Conservation (phyloP, 2,329 filamentous ascomycete genomes). For the Paecilomyces sp. region DNA sequence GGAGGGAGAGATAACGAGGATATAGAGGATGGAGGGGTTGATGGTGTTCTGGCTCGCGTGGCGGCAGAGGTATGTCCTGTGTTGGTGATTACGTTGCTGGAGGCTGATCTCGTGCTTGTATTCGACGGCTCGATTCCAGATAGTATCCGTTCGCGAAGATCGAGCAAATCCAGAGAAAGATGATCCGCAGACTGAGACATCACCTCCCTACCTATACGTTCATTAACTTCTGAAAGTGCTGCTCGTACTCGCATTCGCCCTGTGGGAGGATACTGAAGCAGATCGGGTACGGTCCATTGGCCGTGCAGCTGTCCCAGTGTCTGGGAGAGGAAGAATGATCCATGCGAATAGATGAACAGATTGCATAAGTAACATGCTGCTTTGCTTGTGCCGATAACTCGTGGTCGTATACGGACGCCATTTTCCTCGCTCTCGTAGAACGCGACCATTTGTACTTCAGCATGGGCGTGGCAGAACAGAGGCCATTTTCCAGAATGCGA, state of each 20-base stretch:
- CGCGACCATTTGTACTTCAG: constrained; percentile 13
- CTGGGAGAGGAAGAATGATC: constrained; percentile 6
- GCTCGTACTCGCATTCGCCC: background rate
- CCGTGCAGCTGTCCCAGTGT: constrained; percentile 12
- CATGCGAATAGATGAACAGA: constrained; percentile 9
- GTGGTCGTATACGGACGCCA: constrained; percentile 2
- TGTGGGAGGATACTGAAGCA: background rate
- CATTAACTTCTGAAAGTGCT: background rate
- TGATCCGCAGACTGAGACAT: background rate
- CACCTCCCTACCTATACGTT: background rate
- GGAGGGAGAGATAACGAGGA: background rate
- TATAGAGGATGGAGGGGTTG: background rate
- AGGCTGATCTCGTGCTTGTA: background rate
- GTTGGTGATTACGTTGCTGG: background rate
- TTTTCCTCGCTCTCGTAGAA: constrained; percentile 4
- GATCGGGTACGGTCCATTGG: constrained; percentile 14
- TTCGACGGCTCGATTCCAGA: background rate
- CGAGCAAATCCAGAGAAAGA: background rate
- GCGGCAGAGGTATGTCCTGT: background rate
- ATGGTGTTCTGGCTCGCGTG: background rate
- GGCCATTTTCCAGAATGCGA: background rate
- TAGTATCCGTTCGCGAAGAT: background rate
- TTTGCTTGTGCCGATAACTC: constrained; percentile 14
- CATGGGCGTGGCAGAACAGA: constrained; percentile 8
- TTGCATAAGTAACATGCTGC: constrained; percentile 15